Conservation (phyloP, 805 yeast genomes). For the Debaryomyces tyrocola region DNA sequence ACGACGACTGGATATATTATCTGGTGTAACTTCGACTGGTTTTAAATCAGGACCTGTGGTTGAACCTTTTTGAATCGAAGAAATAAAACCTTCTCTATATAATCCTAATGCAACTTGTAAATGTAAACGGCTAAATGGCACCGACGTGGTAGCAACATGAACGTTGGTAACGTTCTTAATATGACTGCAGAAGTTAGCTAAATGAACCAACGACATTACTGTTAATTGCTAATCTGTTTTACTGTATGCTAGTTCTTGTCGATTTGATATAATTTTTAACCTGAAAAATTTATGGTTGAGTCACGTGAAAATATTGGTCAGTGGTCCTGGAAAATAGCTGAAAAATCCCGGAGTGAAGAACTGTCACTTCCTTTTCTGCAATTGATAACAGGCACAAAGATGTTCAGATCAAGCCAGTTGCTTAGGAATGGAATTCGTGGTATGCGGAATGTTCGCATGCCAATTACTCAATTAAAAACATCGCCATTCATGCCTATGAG, state of each 20-base stretch:
- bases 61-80: slow-evolving; percentile 83
- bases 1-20: slow-evolving; percentile 80
- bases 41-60: slow-evolving; percentile 76
- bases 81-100: slow-evolving; percentile 86
- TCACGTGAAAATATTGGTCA: slow-evolving; percentile 1
- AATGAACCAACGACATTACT: slow-evolving; percentile 77
- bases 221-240: not conserved
- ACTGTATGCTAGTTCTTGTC: not conserved
- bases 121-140: slow-evolving; percentile 82
- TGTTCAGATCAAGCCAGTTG: not conserved
- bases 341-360: not conserved
- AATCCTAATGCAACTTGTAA: slow-evolving; percentile 80
- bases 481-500: not conserved
- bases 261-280: not conserved
- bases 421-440: not conserved
- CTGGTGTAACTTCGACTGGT: slow-evolving; percentile 79
- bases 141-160: slow-evolving; percentile 67
- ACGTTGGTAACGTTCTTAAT: slow-evolving; percentile 84
- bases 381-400: not conserved
- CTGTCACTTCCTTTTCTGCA: not conserved
- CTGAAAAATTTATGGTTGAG: not conserved
- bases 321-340: not conserved
- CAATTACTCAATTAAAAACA: not conserved
- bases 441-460: not conserved
- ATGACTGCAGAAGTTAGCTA: slow-evolving; percentile 85